A percentile compares a stretch with the other conserved stretches of the same genome.
These are phyloP conservation scores for Phytophthora boehmeriae DNA, from an alignment of 352 stramenopile species.

Conservation along the genomic window DNA sequence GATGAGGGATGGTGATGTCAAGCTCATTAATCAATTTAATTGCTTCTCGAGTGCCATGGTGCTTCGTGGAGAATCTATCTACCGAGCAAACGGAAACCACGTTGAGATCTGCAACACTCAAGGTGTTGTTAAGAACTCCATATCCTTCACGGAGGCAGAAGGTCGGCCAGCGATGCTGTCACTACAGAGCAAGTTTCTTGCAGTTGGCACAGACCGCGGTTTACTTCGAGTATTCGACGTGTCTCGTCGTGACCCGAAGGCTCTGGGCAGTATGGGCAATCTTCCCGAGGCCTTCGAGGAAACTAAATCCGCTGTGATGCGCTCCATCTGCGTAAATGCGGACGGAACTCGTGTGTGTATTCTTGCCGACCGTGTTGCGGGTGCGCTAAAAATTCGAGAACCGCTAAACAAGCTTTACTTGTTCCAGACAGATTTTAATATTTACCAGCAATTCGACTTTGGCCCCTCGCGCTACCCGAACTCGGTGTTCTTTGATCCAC, in stretches of 20 bases:
- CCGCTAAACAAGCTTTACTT: conserved; percentile 89
- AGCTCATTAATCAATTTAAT: conserved; percentile 74
- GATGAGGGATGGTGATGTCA: conserved; percentile 69
- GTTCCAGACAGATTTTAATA: conserved; percentile 91
- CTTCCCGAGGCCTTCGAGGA: conserved; percentile 67
- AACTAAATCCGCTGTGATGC: conserved; percentile 58
- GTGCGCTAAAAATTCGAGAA: conserved; percentile 78
- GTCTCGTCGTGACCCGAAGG: conserved; percentile 83
- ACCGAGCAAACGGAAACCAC: conserved; percentile 82
- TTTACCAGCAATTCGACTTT: conserved; percentile 92
- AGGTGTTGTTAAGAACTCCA: conserved; percentile 86
- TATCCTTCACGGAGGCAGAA: conserved; percentile 92
- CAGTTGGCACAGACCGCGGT: conserved; percentile 85
- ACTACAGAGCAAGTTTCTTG: conserved; percentile 91
- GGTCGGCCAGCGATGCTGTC: conserved; percentile 82
- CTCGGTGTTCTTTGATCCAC: conserved; percentile 90
- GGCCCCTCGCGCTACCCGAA: conserved; percentile 68
- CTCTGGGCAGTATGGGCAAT: conserved; percentile 85
- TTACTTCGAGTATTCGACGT: conserved; percentile 91
- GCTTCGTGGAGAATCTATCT: conserved; percentile 87
- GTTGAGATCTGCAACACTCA: conserved; percentile 90
- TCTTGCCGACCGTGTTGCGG: conserved; percentile 79
- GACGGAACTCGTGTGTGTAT: conserved; percentile 92
- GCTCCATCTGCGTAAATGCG: conserved; percentile 83
- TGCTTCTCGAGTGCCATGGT: conserved; percentile 73